phyloP scores from a whole-genome alignment of 2,329 filamentous ascomycete species.

The Microsporum ferrugineum region DNA sequence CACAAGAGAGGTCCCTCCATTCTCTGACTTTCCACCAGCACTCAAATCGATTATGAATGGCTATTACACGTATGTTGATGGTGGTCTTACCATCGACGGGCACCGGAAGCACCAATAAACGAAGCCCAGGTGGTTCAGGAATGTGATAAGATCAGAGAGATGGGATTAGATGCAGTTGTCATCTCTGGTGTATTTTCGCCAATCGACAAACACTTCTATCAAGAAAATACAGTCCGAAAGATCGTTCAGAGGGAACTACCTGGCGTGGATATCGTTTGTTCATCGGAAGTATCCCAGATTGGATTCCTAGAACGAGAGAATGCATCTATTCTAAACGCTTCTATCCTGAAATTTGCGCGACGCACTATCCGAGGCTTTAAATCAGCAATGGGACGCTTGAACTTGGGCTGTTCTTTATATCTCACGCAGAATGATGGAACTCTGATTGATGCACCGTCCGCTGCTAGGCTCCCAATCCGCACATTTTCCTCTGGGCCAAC shows the following conservation, averaged over 20 bases:
- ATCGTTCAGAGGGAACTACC: constrained; percentile 40
- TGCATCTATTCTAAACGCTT: constrained; percentile 41
- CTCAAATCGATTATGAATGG: constrained; percentile 39
- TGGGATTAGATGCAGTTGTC: constrained; percentile 38
- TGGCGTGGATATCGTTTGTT: constrained; percentile 41
- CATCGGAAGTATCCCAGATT: constrained; percentile 40
- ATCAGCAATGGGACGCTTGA: constrained; percentile 35
- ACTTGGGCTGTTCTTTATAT: constrained; percentile 38
- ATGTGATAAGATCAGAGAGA: constrained; percentile 35
- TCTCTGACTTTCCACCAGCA: constrained; percentile 38
- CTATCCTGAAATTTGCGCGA: constrained; percentile 38
- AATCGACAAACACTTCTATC: constrained; percentile 42
- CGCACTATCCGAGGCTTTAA: constrained; percentile 38
- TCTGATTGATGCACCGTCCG: constrained; percentile 37
- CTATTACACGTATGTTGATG: constrained; percentile 39
- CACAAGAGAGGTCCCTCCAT: constrained; percentile 40
- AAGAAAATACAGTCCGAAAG: constrained; percentile 41
- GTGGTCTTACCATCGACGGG: constrained; percentile 39
- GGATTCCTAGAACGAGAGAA: constrained; percentile 43
- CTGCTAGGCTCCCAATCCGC: constrained; percentile 39
- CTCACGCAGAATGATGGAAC: constrained; percentile 45
- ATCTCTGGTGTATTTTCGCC: constrained; percentile 49
- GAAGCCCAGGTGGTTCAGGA: constrained; percentile 37
- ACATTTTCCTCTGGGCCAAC: constrained; percentile 44
- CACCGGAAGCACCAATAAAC: constrained; percentile 31